A percentile compares a stretch with the other conserved stretches of the same genome.
These are phyloP conservation scores for Phytopythium ostracodes DNA, from an alignment of 352 stramenopile genomes.

Conservation along the genomic window DNA sequence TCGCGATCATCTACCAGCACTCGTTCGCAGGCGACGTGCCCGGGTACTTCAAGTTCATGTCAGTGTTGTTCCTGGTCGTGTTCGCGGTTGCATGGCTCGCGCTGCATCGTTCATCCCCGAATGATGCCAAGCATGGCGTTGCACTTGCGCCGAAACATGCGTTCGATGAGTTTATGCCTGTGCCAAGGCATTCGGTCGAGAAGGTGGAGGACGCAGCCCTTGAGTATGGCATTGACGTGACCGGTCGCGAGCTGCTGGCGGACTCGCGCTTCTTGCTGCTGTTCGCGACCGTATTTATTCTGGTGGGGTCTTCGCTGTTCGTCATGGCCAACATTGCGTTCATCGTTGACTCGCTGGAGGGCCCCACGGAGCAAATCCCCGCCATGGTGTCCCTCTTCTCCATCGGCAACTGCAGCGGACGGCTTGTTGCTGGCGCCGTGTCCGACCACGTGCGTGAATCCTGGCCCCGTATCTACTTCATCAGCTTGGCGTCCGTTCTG, in stretches of 20 bases:
- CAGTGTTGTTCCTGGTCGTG: slow-evolving; percentile 38
- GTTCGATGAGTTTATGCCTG: slow-evolving; percentile 45
- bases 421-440: slow-evolving; percentile 47
- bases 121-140: slow-evolving; percentile 10
- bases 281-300: slow-evolving; percentile 65
- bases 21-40: slow-evolving; percentile 52
- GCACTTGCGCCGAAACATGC: slow-evolving; percentile 16
- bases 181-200: slow-evolving; percentile 1
- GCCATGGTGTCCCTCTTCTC: slow-evolving; percentile 72
- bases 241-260: slow-evolving; percentile 33
- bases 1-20: slow-evolving; percentile 59
- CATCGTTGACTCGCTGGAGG: slow-evolving; percentile 57
- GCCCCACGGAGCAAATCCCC: slow-evolving; percentile 45
- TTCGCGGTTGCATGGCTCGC: slow-evolving; percentile 52
- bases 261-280: slow-evolving; percentile 67
- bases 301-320: slow-evolving; percentile 69
- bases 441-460: slow-evolving; percentile 53
- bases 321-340: slow-evolving; percentile 82
- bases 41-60: slow-evolving; percentile 71
- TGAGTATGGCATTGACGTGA: slow-evolving; percentile 36
- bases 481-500: slow-evolving; percentile 49
- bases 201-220: slow-evolving; percentile 4
- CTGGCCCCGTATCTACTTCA: slow-evolving; percentile 57
- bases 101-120: slow-evolving; percentile 29
- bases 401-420: slow-evolving; percentile 54